phyloP scores from a whole-genome alignment of 345 rosid genomes.

The Euclidium syriacum region DNA sequence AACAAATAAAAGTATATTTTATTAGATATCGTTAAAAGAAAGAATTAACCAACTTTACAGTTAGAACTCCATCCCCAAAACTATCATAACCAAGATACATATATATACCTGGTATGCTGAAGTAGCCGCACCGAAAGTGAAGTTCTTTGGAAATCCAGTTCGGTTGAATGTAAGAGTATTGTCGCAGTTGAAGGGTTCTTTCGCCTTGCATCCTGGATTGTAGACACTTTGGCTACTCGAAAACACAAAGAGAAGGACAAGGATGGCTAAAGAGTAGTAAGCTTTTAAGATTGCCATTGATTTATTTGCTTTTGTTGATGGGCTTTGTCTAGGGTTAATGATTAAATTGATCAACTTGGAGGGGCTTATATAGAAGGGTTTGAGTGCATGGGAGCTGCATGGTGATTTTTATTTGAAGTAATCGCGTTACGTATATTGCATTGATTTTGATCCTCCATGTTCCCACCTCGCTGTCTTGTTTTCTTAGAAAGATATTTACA shows the following conservation, averaged over 20 bases:
- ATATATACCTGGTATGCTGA: slow-evolving; percentile 16
- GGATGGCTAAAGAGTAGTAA: slow-evolving; percentile 1
- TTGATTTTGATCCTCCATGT: not conserved
- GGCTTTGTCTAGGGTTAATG: not conserved
- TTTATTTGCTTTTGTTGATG: no score
- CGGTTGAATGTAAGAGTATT: slow-evolving; percentile 11
- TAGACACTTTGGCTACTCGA: slow-evolving; percentile 5
- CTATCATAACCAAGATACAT: no score
- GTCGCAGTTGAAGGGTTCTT: slow-evolving; percentile 17
- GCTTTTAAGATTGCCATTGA: slow-evolving; percentile 6
- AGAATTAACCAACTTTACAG: no score
- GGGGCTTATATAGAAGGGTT: not conserved
- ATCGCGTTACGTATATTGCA: not conserved
- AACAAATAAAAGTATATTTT: not conserved
- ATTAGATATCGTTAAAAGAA: not conserved
- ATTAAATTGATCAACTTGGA: not conserved
- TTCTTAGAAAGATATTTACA: not conserved
- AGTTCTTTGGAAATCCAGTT: not conserved
- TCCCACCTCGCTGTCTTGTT: slow-evolving; percentile 7
- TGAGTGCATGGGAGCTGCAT: slow-evolving; percentile 8
- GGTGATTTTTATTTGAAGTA: not conserved
- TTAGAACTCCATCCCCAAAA: no score
- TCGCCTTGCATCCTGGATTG: slow-evolving; percentile 17
- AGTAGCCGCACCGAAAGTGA: slow-evolving; percentile 20
- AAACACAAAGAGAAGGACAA: not conserved